Evolutionary conservation across 1,139 yeast species (phyloP).

Genomic region (Candida sanyaensis): DNA sequence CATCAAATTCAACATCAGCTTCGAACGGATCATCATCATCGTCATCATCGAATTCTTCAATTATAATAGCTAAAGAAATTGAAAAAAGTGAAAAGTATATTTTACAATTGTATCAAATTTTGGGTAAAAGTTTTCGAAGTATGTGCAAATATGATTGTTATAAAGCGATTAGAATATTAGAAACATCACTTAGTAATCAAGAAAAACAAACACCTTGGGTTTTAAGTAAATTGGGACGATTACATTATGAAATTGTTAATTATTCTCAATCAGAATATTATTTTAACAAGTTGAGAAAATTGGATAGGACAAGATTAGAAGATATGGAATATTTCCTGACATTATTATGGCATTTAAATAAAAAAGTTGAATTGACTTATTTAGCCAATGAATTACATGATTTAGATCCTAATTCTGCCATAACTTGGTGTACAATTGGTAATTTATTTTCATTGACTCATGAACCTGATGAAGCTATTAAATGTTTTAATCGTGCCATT

Average conservation of each 20-base stretch:
- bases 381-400: slow-evolving; percentile 82
- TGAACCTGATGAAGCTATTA: slow-evolving; percentile 89
- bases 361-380: slow-evolving; percentile 76
- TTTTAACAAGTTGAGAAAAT: slow-evolving; percentile 60
- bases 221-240: slow-evolving; percentile 71
- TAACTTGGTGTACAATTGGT: slow-evolving; percentile 93
- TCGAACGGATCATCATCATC: too few relatives aligned
- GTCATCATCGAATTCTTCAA: slow-evolving; percentile 11
- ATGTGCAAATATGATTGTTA: slow-evolving; percentile 74
- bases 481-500: slow-evolving; percentile 81
- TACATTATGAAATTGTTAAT: slow-evolving; percentile 86
- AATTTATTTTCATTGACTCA: slow-evolving; percentile 81
- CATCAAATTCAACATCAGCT: slow-evolving; percentile 7
- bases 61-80: slow-evolving; percentile 29
- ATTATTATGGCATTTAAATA: slow-evolving; percentile 87
- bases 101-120: slow-evolving; percentile 52
- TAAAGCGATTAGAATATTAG: slow-evolving; percentile 72
- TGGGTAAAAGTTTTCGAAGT: slow-evolving; percentile 69
- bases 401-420: slow-evolving; percentile 64
- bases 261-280: slow-evolving; percentile 73
- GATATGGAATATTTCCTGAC: slow-evolving; percentile 95
- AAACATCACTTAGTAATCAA: slow-evolving; percentile 53
- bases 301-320: slow-evolving; percentile 78
- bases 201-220: slow-evolving; percentile 88
- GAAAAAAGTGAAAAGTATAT: slow-evolving; percentile 47